Conservation (phyloP, 495 filamentous ascomycete species). For the Neurospora intermedia region DNA sequence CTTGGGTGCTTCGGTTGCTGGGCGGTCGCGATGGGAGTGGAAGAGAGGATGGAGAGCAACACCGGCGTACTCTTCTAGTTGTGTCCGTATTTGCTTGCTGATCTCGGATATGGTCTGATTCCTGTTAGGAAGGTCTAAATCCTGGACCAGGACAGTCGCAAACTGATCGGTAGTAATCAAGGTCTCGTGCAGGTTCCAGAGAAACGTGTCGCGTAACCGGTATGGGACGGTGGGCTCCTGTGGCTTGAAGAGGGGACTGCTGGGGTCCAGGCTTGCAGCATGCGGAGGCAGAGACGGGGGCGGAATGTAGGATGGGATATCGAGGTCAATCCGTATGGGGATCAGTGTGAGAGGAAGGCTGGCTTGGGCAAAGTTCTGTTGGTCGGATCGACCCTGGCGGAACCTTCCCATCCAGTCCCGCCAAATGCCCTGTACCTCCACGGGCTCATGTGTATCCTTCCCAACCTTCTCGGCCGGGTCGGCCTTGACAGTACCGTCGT, state of each 20-base stretch:
- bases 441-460: constrained; percentile 69
- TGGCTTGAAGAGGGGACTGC: constrained; percentile 60
- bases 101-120: constrained; percentile 61
- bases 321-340: constrained; percentile 92
- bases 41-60: constrained; percentile 90
- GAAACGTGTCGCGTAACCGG: constrained; percentile 81
- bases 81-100: constrained; percentile 84
- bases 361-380: constrained; percentile 74
- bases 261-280: constrained; percentile 38
- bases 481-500: constrained; percentile 51
- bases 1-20: constrained; percentile 33
- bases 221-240: constrained; percentile 72
- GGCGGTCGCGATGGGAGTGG: constrained; percentile 43
- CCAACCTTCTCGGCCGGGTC: constrained; percentile 64
- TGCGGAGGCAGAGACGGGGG: constrained; percentile 60
- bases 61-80: constrained; percentile 92
- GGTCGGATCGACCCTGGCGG: constrained; percentile 42
- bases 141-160: constrained; percentile 78
- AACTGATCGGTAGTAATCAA: constrained; percentile 92
- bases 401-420: constrained; percentile 90
- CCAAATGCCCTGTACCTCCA: constrained; percentile 82
- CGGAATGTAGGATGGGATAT: constrained; percentile 71
- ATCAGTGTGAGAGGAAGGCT: constrained; percentile 81
- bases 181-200: constrained; percentile 97
- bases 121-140: constrained; percentile 80